A percentile compares a stretch with the other conserved stretches of the same genome.
Evolutionary conservation across 2,329 filamentous ascomycete genomes (phyloP).

Genomic region (Pseudogymnoascus sp.): DNA sequence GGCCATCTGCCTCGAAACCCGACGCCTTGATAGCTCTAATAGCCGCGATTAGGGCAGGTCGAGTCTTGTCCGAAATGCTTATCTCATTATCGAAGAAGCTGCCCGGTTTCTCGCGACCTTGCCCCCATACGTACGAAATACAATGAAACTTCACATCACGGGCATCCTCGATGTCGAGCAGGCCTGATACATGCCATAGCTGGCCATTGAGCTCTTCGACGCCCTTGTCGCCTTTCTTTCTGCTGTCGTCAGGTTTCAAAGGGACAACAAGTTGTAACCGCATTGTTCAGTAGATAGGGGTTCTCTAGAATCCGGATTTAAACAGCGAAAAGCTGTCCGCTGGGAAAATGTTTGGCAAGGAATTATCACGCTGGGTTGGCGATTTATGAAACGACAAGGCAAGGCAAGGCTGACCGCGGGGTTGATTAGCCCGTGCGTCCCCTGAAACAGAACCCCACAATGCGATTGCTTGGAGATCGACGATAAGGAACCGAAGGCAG

Average conservation of each 20-base stretch:
- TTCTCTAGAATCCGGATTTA: neutral
- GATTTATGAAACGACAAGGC: neutral
- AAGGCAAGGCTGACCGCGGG: neutral
- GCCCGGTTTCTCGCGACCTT: conserved; percentile 10
- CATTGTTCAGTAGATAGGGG: neutral
- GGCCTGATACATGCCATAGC: conserved; percentile 14
- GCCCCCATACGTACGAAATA: conserved; percentile 17
- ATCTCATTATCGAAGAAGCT: conserved; percentile 15
- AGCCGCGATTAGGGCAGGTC: conserved; percentile 13
- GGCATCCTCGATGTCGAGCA: conserved; percentile 5
- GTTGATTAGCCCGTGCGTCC: neutral
- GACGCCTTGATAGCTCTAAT: conserved; percentile 12
- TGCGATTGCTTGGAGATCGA: neutral
- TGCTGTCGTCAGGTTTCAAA: conserved; percentile 6
- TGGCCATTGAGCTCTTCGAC: conserved; percentile 15
- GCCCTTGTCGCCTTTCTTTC: conserved; percentile 11
- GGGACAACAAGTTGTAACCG: conserved; percentile 12
- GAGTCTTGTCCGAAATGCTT: conserved; percentile 15
- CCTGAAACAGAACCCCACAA: neutral
- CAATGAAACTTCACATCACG: conserved; percentile 14
- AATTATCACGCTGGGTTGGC: neutral
- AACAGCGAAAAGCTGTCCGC: neutral
- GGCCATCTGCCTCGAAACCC: neutral
- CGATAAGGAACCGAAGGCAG: neutral
- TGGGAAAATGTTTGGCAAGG: neutral